phyloP scores from a whole-genome alignment of 352 stramenopile species.

The Phytophthora pistaciae region DNA sequence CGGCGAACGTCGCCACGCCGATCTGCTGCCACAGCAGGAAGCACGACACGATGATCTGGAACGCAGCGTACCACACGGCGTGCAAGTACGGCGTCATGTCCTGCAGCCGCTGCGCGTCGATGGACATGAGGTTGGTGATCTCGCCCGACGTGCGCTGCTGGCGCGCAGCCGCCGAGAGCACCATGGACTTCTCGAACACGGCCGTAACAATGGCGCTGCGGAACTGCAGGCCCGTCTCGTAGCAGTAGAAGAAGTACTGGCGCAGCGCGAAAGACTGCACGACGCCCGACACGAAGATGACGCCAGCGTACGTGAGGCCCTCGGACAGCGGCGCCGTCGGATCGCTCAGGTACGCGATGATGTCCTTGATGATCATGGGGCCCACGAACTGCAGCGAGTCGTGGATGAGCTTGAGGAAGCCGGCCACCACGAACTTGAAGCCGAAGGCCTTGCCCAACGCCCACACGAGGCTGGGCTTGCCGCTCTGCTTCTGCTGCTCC shows the following conservation, averaged over 20 bases:
- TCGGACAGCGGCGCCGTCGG: slow-evolving; percentile 61
- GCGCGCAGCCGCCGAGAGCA: slow-evolving; percentile 75
- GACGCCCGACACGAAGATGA: slow-evolving; percentile 80
- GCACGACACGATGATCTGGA: slow-evolving; percentile 84
- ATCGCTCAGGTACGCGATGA: slow-evolving; percentile 84
- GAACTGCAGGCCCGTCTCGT: slow-evolving; percentile 79
- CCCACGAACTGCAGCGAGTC: slow-evolving; percentile 88
- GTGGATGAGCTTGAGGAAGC: slow-evolving; percentile 83
- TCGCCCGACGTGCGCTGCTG: slow-evolving; percentile 91
- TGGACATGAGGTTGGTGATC: slow-evolving; percentile 98
- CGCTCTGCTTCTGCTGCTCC: slow-evolving; percentile 37
- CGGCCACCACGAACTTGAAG: slow-evolving; percentile 57
- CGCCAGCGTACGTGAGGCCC: slow-evolving; percentile 65
- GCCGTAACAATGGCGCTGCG: slow-evolving; percentile 78
- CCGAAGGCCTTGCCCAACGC: slow-evolving; percentile 66
- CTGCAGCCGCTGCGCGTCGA: slow-evolving; percentile 97
- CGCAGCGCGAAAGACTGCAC: slow-evolving; percentile 81
- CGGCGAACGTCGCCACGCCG: slow-evolving; percentile 89
- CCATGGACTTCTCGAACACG: slow-evolving; percentile 89
- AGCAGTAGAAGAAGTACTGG: slow-evolving; percentile 91
- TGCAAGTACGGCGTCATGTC: slow-evolving; percentile 95
- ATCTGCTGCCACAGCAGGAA: slow-evolving; percentile 80
- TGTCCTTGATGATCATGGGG: slow-evolving; percentile 86
- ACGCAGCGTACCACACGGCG: slow-evolving; percentile 89
- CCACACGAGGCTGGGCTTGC: slow-evolving; percentile 62